Conservation (phyloP, 2,329 filamentous ascomycete species). For the Botryotinia convoluta region DNA sequence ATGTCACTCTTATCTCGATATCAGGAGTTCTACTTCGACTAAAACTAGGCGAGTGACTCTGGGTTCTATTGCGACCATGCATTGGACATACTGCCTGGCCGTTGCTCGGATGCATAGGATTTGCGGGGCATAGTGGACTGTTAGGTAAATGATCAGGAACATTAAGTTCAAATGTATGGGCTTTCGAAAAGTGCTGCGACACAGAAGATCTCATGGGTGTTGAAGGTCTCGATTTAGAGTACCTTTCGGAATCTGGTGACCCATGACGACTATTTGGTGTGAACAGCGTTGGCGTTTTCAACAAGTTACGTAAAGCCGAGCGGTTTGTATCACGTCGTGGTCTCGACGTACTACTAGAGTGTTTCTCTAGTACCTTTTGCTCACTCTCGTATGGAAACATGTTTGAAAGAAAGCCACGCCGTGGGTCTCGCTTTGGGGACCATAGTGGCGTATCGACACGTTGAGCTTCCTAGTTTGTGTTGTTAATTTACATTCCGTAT, state of each 20-base stretch:
- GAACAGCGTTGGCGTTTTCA: conserved; percentile 7
- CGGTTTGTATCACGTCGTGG: not conserved
- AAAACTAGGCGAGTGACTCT: not conserved
- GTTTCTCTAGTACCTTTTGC: not conserved
- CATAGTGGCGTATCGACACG: conserved; percentile 38
- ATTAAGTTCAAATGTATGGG: conserved; percentile 39
- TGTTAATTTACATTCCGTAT: not conserved
- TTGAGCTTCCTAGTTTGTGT: conserved; percentile 32
- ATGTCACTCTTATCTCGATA: conserved; percentile 15
- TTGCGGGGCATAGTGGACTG: conserved; percentile 45
- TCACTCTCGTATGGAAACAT: conserved; percentile 11
- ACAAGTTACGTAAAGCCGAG: not conserved
- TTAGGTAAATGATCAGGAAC: conserved; percentile 45
- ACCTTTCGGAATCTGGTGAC: conserved; percentile 1
- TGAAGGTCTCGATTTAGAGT: not conserved
- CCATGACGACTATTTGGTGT: not conserved
- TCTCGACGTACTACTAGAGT: not conserved
- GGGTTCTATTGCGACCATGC: conserved; percentile 39
- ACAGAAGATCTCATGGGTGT: not conserved
- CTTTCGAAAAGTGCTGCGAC: not conserved
- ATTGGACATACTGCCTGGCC: conserved; percentile 43
- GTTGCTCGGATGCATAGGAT: conserved; percentile 41
- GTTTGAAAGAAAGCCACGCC: conserved; percentile 30
- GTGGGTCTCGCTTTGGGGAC: conserved; percentile 20
- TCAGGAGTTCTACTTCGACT: conserved; percentile 23